Evolutionary conservation across 2,329 filamentous ascomycete species (phyloP), one percentile per base, ranked within the genome.

Genomic region (Fusarium papillatum): DNA sequence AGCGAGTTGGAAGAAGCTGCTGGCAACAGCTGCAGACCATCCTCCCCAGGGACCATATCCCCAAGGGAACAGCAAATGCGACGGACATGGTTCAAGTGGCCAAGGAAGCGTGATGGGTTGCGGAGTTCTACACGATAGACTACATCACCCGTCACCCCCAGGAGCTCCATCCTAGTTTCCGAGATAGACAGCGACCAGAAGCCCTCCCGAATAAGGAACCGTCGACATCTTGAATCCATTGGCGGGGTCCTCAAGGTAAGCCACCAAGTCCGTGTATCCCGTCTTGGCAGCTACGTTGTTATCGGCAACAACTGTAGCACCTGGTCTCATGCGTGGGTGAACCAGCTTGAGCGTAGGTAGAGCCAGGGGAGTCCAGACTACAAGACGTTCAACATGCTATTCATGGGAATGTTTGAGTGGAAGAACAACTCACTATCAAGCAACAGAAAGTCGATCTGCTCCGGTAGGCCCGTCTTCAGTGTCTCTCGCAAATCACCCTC

Each of bases 401-500:
- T 46, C n/a, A 7, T 2, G 7, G 2, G 16, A 16, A 41, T 22
- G 11, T 34, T 38, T 34, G 26, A 17, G 29, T 6, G 16, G 5
- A 17, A 10, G 26, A 7, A 10, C 3, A 34, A 87, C 90, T 84
- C 80, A 93, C 91, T 92, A 76, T 93, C 91, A 31, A 93, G 83
- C 29, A 92, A 81, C 19, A 93, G 75, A 24, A 93, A 83, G 72
- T 93, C 89, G n/a, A 93, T 83, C 36, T 85, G 77, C 2, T 84
- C 82, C 0, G 86, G 85, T 29, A 92, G 69, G 38, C 85, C 84
- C 0, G 79, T 75, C 72, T 87, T 87, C 4, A 83, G 81, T 0
- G 90, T 92, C 80, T 92, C 87, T 0, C 85, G 83, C 60, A 93
- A 72, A 76, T 93, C 88, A 0, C 91, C 91, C 69, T 88, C 88